Conservation (phyloP, 768 basidiomycete genomes). For the Lactarius deliciosus region DNA sequence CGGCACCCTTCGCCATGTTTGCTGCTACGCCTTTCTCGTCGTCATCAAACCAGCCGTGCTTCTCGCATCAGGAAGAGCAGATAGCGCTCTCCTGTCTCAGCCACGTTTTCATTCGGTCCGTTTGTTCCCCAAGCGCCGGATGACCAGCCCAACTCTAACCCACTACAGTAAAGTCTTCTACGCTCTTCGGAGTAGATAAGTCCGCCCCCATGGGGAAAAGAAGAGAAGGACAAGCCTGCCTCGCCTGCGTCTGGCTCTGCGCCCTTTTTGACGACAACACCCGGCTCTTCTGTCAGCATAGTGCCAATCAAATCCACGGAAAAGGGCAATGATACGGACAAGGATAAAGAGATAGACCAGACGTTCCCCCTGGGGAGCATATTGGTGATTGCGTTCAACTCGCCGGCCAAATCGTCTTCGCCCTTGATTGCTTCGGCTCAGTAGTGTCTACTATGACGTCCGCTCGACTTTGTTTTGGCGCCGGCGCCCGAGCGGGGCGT, state of each 20-base stretch:
- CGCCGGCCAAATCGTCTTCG: conserved; percentile 7
- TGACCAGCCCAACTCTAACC: not conserved
- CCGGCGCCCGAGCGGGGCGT: conserved; percentile 10
- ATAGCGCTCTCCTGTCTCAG: conserved; percentile 8
- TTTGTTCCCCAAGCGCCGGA: not conserved
- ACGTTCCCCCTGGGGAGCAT: not conserved
- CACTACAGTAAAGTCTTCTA: conserved; percentile 7
- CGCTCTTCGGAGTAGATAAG: conserved; percentile 17
- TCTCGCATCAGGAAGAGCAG: conserved; percentile 5
- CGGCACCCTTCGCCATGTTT: conserved; percentile 8
- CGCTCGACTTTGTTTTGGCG: conserved; percentile 25
- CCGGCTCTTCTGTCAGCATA: conserved; percentile 6
- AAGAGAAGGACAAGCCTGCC: conserved; percentile 7
- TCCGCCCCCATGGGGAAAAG: not conserved
- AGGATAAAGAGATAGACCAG: conserved; percentile 5
- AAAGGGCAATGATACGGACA: conserved; percentile 5
- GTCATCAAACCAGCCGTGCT: conserved; percentile 3
- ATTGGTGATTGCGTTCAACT: conserved; percentile 13
- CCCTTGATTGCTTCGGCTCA: conserved; percentile 8
- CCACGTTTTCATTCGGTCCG: conserved; percentile 24
- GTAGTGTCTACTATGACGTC: conserved; percentile 1
- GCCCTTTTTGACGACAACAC: conserved; percentile 9
- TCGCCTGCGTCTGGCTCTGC: not conserved
- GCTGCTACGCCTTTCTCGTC: not conserved
- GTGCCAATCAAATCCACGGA: conserved; percentile 12